A percentile compares a stretch with the other conserved stretches of the same genome.
phyloP scores from a whole-genome alignment of 805 yeast genomes.

The Lipomyces yamadae region DNA sequence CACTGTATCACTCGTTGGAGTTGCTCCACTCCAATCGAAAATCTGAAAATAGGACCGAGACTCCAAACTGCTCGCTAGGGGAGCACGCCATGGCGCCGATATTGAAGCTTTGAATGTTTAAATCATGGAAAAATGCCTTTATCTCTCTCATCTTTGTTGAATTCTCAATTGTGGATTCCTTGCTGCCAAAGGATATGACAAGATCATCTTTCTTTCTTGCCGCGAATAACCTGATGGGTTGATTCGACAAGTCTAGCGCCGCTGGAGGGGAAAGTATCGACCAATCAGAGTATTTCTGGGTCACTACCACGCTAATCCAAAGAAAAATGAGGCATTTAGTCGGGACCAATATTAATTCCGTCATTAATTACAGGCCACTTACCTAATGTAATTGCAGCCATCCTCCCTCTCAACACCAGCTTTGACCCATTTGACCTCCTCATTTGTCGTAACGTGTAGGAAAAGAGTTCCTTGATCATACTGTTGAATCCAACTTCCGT shows the following conservation, averaged over 20 bases:
- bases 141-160: conserved; percentile 1
- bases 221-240: neutral
- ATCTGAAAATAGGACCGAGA: conserved; percentile 3
- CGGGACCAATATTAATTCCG: neutral
- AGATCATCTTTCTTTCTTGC: conserved; percentile 7
- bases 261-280: conserved; percentile 3
- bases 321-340: neutral
- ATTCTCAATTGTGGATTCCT: conserved; percentile 4
- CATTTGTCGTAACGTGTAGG: neutral
- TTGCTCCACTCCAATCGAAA: conserved; percentile 2
- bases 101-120: neutral
- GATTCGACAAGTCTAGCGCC: neutral
- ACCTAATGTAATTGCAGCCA: conserved; percentile 7
- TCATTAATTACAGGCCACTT: neutral
- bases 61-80: conserved; percentile 2
- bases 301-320: conserved; percentile 2
- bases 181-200: conserved; percentile 1
- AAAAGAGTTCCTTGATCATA: conserved; percentile 7
- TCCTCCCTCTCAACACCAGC: conserved; percentile 9
- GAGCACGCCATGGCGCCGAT: conserved; percentile 9
- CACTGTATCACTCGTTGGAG: neutral
- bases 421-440: conserved; percentile 7
- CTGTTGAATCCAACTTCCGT: conserved; percentile 1
- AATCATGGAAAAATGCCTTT: conserved; percentile 8
- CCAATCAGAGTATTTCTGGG: conserved; percentile 2